Evolutionary conservation across 176 grass and related monocot genomes (phyloP), one percentile per base, ranked within the genome.

Genomic region (Aegilops umbellulata): DNA sequence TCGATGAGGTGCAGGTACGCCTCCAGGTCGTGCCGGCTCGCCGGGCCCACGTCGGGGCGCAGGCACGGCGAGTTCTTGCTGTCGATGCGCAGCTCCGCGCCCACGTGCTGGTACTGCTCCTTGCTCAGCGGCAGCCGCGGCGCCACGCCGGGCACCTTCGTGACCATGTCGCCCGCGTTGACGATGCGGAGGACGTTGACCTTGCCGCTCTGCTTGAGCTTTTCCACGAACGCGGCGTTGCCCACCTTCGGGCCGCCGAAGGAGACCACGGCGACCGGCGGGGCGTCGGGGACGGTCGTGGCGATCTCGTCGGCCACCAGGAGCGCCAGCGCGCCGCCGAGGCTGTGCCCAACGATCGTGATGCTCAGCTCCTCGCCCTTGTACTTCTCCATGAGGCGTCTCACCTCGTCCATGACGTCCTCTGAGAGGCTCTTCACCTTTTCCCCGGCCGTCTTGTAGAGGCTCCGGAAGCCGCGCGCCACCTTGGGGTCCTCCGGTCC

Each of bases 311-410:
- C 93, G 35, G 93, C 95, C 8, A 93, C 93, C 65, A 97, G 86
- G 24, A 97, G 91, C 13, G 95, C 95, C 51, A 97, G 89, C 6
- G 95, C 95, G 34, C 91, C 76, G 57, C 95, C 95, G 53, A 97
- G 89, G 80, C 95, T 97, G 89, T 97, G 95, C 0, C 95, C 95
- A n/a, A 93, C 91, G 12, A 97, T 77, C 5, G 95, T 97, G 83
- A 97, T 93, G 93, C 95, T 97, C 26, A 97, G 83, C 76, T 97
- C 65, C 85, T 97, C 95, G n/a, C 95, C 93, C 76, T 92, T 90
- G 91, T 95, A 97, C 57, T 91, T 70, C 4, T 97, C 89, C 92
- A 93, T 88, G 11, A 97, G 86, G 41, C 92, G 84, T 0, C 90
- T 66, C 44, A 97, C 90, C 87, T 97, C 95, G 10, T 86, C 91